Base-by-base conservation (phyloP, 176 grass and related monocot species). In the Carex myosuroides region DNA sequence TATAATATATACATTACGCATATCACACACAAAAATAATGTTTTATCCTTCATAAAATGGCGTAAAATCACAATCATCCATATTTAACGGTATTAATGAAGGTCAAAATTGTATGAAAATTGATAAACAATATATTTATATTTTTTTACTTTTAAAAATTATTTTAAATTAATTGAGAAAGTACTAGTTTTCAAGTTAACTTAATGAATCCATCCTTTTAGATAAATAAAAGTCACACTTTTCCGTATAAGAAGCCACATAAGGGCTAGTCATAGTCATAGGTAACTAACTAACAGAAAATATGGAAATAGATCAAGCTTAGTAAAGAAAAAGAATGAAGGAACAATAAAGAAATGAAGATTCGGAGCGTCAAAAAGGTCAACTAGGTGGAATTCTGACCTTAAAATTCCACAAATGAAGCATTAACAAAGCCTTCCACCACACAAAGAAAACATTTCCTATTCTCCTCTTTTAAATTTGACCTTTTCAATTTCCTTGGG, bases 341-440 rank as follows among this genome's bases (percentile, higher is more conserved):
- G 16, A 41, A 46, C 16, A 50, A 76, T 10, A 83, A 75, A 57
- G 56, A 24, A n/a, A 55, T 48, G 8, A 48, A 82, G 70, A 85
- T 83, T 75, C 33, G 21, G 30, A 3, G 83, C 37, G 85, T 89
- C 75, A 93, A 84, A 93, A 92, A 73, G 80, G 87, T 91, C 93
- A 88, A 86, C 53, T 79, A 84, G 85, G 85, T 96, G 94, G 89
- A 89, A 88, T 66, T 88, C 91, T 93, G 91, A 96, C 91, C 91
- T 85, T 88, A 84, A 86, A 75, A 77, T 78, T 79, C 81, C 86
- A 84, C 59, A 84, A 73, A 52, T 83, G 33, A 11, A 22, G 54
- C 42, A 58, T 76, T 76, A 2, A 11, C 46, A 55, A 76, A 76
- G 46, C 71, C 54, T n/a, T 83, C 56, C 58, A 89, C 76, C 82